Percentiles rank a stretch among this genome's conserved stretches.
Evolutionary conservation across 768 basidiomycete genomes (phyloP).

Genomic region (Cystofilobasidium capitatum): DNA sequence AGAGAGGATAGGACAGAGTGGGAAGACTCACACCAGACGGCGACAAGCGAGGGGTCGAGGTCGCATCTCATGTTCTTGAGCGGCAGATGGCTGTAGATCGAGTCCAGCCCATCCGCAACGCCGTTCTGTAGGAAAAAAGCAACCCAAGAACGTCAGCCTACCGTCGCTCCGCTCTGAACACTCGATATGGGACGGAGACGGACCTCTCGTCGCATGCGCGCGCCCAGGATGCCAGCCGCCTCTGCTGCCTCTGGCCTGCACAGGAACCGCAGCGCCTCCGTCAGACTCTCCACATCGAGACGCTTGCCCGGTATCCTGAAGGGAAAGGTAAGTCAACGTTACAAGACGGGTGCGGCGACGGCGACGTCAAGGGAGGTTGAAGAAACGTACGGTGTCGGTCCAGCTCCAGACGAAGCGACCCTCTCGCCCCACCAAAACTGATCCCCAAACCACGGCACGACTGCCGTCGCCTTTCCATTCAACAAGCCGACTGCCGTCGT

Average conservation of each 20-base stretch:
- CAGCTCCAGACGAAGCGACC: conserved; percentile 55
- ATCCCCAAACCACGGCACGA: conserved; percentile 61
- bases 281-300: conserved; percentile 46
- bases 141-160: neutral
- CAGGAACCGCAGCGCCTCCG: conserved; percentile 49
- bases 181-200: conserved; percentile 15
- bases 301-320: conserved; percentile 44
- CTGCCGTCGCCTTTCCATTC: conserved; percentile 53
- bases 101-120: conserved; percentile 46
- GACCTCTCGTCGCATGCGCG: conserved; percentile 49
- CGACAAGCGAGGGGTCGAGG: conserved; percentile 47
- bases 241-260: conserved; percentile 45
- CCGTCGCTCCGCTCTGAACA: neutral
- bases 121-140: conserved; percentile 43
- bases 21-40: conserved; percentile 50
- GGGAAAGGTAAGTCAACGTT: neutral
- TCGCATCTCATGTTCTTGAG: conserved; percentile 55
- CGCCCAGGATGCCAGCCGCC: conserved; percentile 48
- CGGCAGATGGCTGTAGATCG: conserved; percentile 54
- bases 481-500: conserved; percentile 56
- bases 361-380: neutral
- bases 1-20: neutral
- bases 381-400: conserved; percentile 45
- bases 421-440: conserved; percentile 47
- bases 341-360: neutral